Evolutionary conservation across 1,139 yeast species (phyloP).

Genomic region (Geotrichum carabidarum): DNA sequence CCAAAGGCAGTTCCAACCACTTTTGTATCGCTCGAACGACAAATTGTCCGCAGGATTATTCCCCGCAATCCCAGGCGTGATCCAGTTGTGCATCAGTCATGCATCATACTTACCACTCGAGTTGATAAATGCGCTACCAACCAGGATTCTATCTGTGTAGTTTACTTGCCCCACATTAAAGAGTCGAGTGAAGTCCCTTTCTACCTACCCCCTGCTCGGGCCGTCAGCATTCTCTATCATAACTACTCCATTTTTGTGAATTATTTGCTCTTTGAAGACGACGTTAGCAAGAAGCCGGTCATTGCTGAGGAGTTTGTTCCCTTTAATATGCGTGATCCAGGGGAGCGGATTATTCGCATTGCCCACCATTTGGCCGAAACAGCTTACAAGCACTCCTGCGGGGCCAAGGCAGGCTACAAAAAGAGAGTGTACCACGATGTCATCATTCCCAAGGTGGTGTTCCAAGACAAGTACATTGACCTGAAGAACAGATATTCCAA

Average conservation of each 20-base stretch:
- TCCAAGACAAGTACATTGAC: constrained; percentile 76
- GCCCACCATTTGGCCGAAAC: constrained; percentile 77
- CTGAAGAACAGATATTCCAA: constrained; percentile 81
- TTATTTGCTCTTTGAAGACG: constrained; percentile 58
- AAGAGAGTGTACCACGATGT: constrained; percentile 85
- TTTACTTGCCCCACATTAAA: constrained; percentile 70
- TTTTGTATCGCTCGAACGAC: constrained; percentile 42
- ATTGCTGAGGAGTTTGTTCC: constrained; percentile 7
- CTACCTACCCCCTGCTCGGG: constrained; percentile 77
- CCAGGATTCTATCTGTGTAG: constrained; percentile 50
- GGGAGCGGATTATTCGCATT: constrained; percentile 69
- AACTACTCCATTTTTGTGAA: constrained; percentile 63
- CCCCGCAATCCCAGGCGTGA: constrained; percentile 90
- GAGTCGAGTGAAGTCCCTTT: constrained; percentile 67
- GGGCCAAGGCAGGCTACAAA: constrained; percentile 77
- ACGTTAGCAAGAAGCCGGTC: constrained; percentile 20
- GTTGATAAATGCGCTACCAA: constrained; percentile 21
- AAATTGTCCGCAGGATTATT: constrained; percentile 69
- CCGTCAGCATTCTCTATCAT: constrained; percentile 67
- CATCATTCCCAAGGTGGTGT: constrained; percentile 74
- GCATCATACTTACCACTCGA: constrained; percentile 46
- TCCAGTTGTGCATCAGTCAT: constrained; percentile 76
- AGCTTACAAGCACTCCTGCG: constrained; percentile 74
- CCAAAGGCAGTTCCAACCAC: constrained; percentile 47
- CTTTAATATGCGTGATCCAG: constrained; percentile 21